Evolutionary conservation across 2,329 filamentous ascomycete genomes (phyloP).

Genomic region (Penicillium sp.): DNA sequence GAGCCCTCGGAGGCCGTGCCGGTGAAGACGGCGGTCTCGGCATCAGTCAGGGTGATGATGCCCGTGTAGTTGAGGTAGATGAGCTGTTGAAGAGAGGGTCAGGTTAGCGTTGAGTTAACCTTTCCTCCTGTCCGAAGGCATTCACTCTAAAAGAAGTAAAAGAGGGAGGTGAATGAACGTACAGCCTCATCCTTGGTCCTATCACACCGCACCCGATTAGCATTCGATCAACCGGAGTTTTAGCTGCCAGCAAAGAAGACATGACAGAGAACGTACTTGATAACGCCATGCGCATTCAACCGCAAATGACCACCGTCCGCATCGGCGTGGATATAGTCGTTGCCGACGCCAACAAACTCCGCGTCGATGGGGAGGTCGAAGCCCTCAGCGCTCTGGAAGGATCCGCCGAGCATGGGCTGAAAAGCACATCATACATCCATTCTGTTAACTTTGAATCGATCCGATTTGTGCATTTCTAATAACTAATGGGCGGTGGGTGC

Average conservation of each 20-base stretch:
- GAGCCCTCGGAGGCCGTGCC: slow-evolving; percentile 37
- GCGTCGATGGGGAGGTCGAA: slow-evolving; percentile 46
- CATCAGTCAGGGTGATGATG: slow-evolving; percentile 41
- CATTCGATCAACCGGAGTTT: background rate
- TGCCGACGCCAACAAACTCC: slow-evolving; percentile 42
- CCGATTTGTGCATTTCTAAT: background rate
- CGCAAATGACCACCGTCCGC: slow-evolving; percentile 45
- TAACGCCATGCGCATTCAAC: slow-evolving; percentile 45
- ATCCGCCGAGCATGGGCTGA: slow-evolving; percentile 46
- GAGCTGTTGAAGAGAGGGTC: slow-evolving; percentile 26
- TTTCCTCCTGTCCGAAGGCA: slow-evolving; percentile 12
- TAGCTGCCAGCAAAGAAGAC: background rate
- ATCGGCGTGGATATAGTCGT: slow-evolving; percentile 50
- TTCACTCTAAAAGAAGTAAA: too few species aligned
- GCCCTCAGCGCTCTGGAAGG: slow-evolving; percentile 40
- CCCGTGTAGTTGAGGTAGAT: slow-evolving; percentile 50
- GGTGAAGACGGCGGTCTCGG: slow-evolving; percentile 38
- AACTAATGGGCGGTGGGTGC: background rate
- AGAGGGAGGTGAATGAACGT: slow-evolving; percentile 15
- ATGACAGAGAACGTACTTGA: slow-evolving; percentile 38
- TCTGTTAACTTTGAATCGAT: too few species aligned
- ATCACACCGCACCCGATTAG: slow-evolving; percentile 6
- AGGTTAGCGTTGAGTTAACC: slow-evolving; percentile 32
- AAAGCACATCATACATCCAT: too few species aligned
- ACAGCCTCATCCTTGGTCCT: slow-evolving; percentile 42